These are phyloP conservation scores for Aureobasidium sp. DNA, from an alignment of 2,329 filamentous ascomycete species.

Conservation along the genomic window DNA sequence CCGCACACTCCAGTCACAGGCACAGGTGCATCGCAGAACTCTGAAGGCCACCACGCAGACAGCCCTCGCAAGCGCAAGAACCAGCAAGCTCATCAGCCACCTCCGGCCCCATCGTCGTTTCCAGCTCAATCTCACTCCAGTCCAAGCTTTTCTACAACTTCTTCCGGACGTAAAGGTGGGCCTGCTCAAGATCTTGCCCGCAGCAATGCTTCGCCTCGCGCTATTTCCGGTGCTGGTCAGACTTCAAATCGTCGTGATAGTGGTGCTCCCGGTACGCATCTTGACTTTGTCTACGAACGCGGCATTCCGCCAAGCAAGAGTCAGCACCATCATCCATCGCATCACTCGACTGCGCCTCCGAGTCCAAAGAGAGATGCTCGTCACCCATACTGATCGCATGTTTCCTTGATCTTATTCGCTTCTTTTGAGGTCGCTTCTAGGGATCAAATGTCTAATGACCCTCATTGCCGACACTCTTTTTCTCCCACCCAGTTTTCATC, in stretches of 20 bases:
- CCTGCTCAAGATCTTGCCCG: slow-evolving; percentile 49
- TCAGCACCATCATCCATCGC: not conserved
- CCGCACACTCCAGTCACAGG: slow-evolving; percentile 65
- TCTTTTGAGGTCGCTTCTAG: not conserved
- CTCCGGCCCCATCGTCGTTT: slow-evolving; percentile 39
- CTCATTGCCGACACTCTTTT: not conserved
- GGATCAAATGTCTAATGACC: slow-evolving; percentile 1
- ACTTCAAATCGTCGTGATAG: slow-evolving; percentile 14
- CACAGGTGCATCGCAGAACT: slow-evolving; percentile 43
- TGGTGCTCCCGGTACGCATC: slow-evolving; percentile 12
- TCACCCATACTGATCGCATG: not conserved
- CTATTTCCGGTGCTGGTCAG: slow-evolving; percentile 11
- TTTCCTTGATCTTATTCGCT: not conserved
- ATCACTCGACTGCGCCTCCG: slow-evolving; percentile 9
- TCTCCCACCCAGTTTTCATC: not conserved
- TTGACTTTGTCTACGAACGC: slow-evolving; percentile 9
- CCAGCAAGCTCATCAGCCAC: slow-evolving; percentile 41
- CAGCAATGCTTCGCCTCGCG: slow-evolving; percentile 49
- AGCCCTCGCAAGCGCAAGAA: slow-evolving; percentile 83
- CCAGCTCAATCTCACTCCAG: slow-evolving; percentile 29
- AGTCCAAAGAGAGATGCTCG: slow-evolving; percentile 6
- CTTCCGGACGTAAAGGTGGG: slow-evolving; percentile 31
- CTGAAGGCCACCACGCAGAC: slow-evolving; percentile 55
- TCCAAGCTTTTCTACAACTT: slow-evolving; percentile 45
- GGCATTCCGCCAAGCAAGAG: not conserved